Percentiles rank a stretch among this genome's conserved stretches.
These are phyloP conservation scores for Juncus effusus DNA, from an alignment of 176 grass and related monocot species.

Conservation along the genomic window DNA sequence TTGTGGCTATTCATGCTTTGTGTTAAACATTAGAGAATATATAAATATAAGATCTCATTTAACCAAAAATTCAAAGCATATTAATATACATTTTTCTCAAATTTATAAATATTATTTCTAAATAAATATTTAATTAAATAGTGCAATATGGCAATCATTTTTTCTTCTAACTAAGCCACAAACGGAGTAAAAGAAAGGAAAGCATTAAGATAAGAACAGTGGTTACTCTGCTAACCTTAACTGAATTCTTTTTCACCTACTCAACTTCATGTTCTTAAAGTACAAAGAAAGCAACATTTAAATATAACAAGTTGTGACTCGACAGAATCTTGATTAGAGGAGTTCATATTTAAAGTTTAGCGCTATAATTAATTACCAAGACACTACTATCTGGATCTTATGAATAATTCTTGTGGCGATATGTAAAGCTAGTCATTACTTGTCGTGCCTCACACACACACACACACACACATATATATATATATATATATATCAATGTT, in stretches of 20 bases:
- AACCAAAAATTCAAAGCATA: neutral
- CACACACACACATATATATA: neutral
- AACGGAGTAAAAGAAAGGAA: neutral
- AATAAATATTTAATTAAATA: no score
- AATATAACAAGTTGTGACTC: neutral
- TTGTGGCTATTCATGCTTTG: no score
- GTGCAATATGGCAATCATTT: no score
- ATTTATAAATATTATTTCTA: no score
- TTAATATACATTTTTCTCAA: neutral
- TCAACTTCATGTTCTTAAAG: constrained; percentile 11
- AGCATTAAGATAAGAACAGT: neutral
- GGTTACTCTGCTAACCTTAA: constrained; percentile 13
- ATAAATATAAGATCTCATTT: neutral
- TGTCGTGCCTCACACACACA: neutral
- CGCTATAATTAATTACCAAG: constrained; percentile 24
- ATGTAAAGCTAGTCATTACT: neutral
- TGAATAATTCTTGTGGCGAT: neutral
- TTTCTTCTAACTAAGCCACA: neutral
- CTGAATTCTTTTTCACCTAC: constrained; percentile 22
- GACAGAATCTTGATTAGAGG: constrained; percentile 27
- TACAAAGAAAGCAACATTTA: constrained; percentile 21
- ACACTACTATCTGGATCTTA: constrained; percentile 25
- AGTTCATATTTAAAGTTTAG: constrained; percentile 21
- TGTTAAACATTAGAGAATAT: no score
- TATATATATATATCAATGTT: no score